phyloP scores from a whole-genome alignment of 2,329 filamentous ascomycete species.

The Diaporthe australafricana region DNA sequence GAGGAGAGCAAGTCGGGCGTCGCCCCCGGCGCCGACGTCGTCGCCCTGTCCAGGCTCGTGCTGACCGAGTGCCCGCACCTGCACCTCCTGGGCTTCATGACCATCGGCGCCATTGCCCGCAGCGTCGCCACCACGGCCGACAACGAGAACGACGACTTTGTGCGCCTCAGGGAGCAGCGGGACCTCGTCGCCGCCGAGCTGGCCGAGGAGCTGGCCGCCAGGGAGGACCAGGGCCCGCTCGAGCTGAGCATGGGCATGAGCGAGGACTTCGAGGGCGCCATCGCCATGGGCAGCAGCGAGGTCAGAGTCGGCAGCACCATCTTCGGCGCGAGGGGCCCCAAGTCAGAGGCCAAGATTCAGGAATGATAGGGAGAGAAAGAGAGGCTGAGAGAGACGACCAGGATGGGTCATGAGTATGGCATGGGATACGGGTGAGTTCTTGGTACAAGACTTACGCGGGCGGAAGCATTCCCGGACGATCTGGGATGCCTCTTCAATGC shows the following conservation, averaged over 20 bases:
- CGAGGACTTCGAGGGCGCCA: constrained; percentile 91
- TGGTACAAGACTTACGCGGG: neutral
- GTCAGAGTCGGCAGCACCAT: constrained; percentile 95
- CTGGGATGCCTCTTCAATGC: neutral
- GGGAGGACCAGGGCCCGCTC: constrained; percentile 60
- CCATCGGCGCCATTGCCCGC: constrained; percentile 92
- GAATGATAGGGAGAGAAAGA: constrained; percentile 47
- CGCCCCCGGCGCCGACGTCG: constrained; percentile 70
- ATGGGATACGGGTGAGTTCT: neutral
- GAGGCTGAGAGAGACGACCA: neutral
- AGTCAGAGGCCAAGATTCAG: constrained; percentile 80
- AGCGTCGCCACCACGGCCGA: constrained; percentile 79
- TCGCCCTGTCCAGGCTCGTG: constrained; percentile 77
- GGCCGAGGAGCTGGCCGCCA: constrained; percentile 49
- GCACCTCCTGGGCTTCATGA: constrained; percentile 88
- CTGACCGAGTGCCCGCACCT: constrained; percentile 76
- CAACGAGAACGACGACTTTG: constrained; percentile 93
- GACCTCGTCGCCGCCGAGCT: constrained; percentile 76
- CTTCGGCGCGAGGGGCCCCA: constrained; percentile 85
- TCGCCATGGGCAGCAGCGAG: constrained; percentile 85
- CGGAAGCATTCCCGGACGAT: neutral
- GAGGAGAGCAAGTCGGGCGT: constrained; percentile 88
- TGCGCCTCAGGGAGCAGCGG: constrained; percentile 73
- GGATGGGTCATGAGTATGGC: no score
- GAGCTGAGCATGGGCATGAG: constrained; percentile 99